These are phyloP conservation scores for Ulvella scutata DNA, from an alignment of 139 green algal species.

Conservation along the genomic window DNA sequence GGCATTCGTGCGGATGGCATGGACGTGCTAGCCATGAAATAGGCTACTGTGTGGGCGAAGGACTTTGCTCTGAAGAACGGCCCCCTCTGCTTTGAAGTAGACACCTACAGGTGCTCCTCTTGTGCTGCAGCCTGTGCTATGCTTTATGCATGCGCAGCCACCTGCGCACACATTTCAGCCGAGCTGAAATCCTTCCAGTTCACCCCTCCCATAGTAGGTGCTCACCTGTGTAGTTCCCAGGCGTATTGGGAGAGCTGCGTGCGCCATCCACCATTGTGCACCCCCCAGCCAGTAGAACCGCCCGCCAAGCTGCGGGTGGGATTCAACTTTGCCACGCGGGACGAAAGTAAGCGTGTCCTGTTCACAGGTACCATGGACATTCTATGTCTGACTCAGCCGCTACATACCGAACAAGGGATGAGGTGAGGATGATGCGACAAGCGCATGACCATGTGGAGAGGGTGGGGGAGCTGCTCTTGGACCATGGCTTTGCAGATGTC, in stretches of 20 bases:
- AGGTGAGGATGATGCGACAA: slow-evolving; percentile 76
- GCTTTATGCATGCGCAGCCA: too few relatives aligned
- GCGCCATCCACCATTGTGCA: too few relatives aligned
- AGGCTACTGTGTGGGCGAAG: slow-evolving; percentile 75
- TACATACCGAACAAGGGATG: slow-evolving; percentile 94
- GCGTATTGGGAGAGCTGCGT: too few relatives aligned
- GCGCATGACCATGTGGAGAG: slow-evolving; percentile 81
- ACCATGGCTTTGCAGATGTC: slow-evolving; percentile 32
- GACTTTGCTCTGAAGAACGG: slow-evolving; percentile 66
- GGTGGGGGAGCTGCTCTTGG: slow-evolving; percentile 64
- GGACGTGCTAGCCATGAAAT: slow-evolving; percentile 94
- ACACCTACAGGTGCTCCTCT: slow-evolving; percentile 91
- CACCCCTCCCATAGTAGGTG: too few relatives aligned
- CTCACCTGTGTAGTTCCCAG: too few relatives aligned
- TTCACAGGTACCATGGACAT: slow-evolving; percentile 89
- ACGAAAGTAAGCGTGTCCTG: too few relatives aligned
- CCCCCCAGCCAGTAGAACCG: too few relatives aligned
- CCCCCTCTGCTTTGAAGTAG: slow-evolving; percentile 94
- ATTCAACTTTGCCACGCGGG: too few relatives aligned
- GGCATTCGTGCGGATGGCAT: slow-evolving; percentile 91
- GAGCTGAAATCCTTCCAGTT: too few relatives aligned
- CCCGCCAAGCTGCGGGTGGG: too few relatives aligned
- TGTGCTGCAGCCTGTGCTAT: too few relatives aligned
- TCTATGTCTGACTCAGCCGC: slow-evolving; percentile 95
- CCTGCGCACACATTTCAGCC: too few relatives aligned